Percentiles rank a stretch among this genome's conserved stretches.
phyloP scores from a whole-genome alignment of 2,329 filamentous ascomycete species.

The Parafenestella ontariensis region DNA sequence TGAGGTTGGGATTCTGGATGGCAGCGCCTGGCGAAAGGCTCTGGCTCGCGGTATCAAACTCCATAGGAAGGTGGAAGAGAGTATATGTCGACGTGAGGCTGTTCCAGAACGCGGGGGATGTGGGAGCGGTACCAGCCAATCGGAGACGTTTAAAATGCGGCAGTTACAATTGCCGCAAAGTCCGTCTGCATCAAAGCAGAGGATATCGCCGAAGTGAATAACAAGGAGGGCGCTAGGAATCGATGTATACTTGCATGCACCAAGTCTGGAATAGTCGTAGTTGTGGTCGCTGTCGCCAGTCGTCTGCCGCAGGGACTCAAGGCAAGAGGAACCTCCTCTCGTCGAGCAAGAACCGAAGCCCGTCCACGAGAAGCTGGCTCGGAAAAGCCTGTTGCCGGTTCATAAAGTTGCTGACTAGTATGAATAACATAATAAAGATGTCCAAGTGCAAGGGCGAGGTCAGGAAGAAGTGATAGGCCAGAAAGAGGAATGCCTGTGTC shows the following conservation, averaged over 20 bases:
- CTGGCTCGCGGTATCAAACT: conserved; percentile 45
- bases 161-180: conserved; percentile 24
- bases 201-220: not conserved
- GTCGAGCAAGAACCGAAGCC: conserved; percentile 34
- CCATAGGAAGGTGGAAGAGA: conserved; percentile 32
- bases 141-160: conserved; percentile 23
- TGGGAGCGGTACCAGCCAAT: conserved; percentile 34
- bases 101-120: conserved; percentile 31
- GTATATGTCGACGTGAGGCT: conserved; percentile 15
- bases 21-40: conserved; percentile 47
- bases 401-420: conserved; percentile 47
- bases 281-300: not conserved
- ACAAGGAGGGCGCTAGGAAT: not conserved
- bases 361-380: conserved; percentile 34
- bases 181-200: conserved; percentile 12
- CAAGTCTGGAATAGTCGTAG: not conserved
- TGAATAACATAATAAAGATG: conserved; percentile 44
- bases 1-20: conserved; percentile 52
- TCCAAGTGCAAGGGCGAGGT: conserved; percentile 39
- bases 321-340: conserved; percentile 35
- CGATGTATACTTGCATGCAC: not conserved
- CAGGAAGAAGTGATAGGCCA: conserved; percentile 45
- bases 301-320: conserved; percentile 7
- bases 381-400: conserved; percentile 41
- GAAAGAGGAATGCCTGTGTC: conserved; percentile 40